Percentiles rank a stretch among this genome's conserved stretches.
Conservation (phyloP, 805 yeast genomes). For the Teunomyces lycoperdinae region DNA sequence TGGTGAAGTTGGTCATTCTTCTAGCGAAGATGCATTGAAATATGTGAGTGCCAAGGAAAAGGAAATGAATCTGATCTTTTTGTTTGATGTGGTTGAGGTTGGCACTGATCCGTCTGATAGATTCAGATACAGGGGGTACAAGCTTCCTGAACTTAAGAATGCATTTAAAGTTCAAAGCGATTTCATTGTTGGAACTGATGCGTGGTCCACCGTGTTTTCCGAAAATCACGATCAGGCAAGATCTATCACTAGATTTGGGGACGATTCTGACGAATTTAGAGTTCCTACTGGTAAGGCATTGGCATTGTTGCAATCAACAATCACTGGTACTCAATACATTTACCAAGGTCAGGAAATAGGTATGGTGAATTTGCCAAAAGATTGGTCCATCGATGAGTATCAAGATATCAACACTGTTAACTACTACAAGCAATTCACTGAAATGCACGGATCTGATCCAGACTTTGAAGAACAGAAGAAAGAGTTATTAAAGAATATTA, state of each 20-base stretch:
- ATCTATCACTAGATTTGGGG: slow-evolving; percentile 49
- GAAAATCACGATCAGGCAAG: slow-evolving; percentile 63
- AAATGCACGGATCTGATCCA: slow-evolving; percentile 22
- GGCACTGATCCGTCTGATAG: slow-evolving; percentile 35
- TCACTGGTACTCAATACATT: slow-evolving; percentile 53
- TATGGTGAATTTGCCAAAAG: slow-evolving; percentile 45
- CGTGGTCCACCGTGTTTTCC: slow-evolving; percentile 54
- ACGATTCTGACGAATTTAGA: slow-evolving; percentile 30
- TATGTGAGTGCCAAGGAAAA: slow-evolving; percentile 39
- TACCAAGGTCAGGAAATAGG: slow-evolving; percentile 65
- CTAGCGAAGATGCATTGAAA: slow-evolving; percentile 38
- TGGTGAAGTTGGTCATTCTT: slow-evolving; percentile 50
- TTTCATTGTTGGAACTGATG: slow-evolving; percentile 47
- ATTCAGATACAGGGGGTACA: slow-evolving; percentile 31
- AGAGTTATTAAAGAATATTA: slow-evolving; percentile 29
- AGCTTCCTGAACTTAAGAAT: slow-evolving; percentile 39
- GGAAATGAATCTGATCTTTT: slow-evolving; percentile 38
- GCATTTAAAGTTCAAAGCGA: slow-evolving; percentile 16
- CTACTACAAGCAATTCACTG: slow-evolving; percentile 32
- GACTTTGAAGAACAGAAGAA: slow-evolving; percentile 16
- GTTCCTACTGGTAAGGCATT: slow-evolving; percentile 47
- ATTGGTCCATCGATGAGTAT: slow-evolving; percentile 49
- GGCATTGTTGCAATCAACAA: slow-evolving; percentile 42
- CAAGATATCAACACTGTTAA: slow-evolving; percentile 48
- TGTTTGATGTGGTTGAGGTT: slow-evolving; percentile 30